These are phyloP conservation scores for Capsicum rhomboideum DNA, from an alignment of 257 asterid species.

Conservation along the genomic window DNA sequence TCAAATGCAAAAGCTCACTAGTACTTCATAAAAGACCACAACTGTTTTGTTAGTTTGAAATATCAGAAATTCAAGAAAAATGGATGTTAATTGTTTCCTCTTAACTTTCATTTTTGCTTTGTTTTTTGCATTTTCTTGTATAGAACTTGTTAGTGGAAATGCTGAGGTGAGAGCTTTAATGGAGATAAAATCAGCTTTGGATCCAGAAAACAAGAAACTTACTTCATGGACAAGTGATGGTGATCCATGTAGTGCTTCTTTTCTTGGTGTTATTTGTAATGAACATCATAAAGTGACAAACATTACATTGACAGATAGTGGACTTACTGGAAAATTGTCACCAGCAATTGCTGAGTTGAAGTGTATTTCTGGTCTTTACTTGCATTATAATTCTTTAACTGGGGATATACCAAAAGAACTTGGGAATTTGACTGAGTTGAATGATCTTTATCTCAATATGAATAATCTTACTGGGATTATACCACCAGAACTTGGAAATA, in stretches of 20 bases:
- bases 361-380: conserved; percentile 73
- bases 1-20: background rate
- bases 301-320: conserved; percentile 51
- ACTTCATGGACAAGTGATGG: conserved; percentile 63
- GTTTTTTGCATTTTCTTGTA: conserved; percentile 19
- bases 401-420: conserved; percentile 85
- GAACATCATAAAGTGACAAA: conserved; percentile 73
- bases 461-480: conserved; percentile 58
- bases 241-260: conserved; percentile 72
- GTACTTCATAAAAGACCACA: background rate
- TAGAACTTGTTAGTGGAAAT: conserved; percentile 28
- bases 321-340: conserved; percentile 77
- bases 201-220: conserved; percentile 55
- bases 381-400: conserved; percentile 73
- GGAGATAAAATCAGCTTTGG: conserved; percentile 67
- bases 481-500: conserved; percentile 62
- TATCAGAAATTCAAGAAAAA: conserved; percentile 14
- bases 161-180: conserved; percentile 74
- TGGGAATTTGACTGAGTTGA: conserved; percentile 66
- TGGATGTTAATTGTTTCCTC: conserved; percentile 19
- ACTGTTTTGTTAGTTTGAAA: background rate
- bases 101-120: conserved; percentile 11
- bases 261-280: conserved; percentile 80
- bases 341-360: conserved; percentile 77
- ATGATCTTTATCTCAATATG: conserved; percentile 70